Evolutionary conservation across 1,284 basidiomycete genomes (phyloP), one percentile per base, ranked within the genome.

Genomic region (Sanghuangporus sanghuang): DNA sequence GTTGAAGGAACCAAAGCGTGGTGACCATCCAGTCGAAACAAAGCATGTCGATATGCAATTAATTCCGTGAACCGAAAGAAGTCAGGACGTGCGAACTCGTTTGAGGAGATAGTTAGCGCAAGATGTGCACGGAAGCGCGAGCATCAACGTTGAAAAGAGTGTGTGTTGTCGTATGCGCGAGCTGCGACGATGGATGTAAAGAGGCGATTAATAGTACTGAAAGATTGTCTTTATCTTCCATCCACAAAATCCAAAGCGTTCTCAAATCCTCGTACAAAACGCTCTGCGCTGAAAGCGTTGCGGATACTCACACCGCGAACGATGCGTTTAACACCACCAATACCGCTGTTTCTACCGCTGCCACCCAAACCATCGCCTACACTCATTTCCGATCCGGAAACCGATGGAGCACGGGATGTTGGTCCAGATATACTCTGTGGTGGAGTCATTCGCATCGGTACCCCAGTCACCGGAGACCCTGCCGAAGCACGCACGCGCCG

Each of bases 251-350:
- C 64, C 23, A 65, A 44, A 16, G 64, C 64, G 46, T 62, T 56
- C 56, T 65, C 64, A 18, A 65, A 44, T 7, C 61, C 59, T 9
- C 59, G 53, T 36, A 53, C 61, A 27, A 66, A 54, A 6, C 62
- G 57, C 11, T 63, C 65, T 18, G 65, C 38, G 32, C 62, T 63
- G 39, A 66, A 61, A 11, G 65, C 65, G 21, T 63, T 63, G 6
- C 65, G 61, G 18, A 66, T 66, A 23, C 65, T 66, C 18, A 66
- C 65, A 38, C 62, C 62, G n/a, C 65, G 61, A 8, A 66, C 65
- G 21, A 66, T 61, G 9, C 65, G 55, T 40, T 54, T 52, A 35
- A 65, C 57, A 32, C 52, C 52, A 36, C 54, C 54, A n/a, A 61
- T 57, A 8, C 58, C 59, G 12, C 36, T 46, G 16, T 38, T 39